phyloP scores from a whole-genome alignment of 805 yeast species.

The Kuraishia borneana region DNA sequence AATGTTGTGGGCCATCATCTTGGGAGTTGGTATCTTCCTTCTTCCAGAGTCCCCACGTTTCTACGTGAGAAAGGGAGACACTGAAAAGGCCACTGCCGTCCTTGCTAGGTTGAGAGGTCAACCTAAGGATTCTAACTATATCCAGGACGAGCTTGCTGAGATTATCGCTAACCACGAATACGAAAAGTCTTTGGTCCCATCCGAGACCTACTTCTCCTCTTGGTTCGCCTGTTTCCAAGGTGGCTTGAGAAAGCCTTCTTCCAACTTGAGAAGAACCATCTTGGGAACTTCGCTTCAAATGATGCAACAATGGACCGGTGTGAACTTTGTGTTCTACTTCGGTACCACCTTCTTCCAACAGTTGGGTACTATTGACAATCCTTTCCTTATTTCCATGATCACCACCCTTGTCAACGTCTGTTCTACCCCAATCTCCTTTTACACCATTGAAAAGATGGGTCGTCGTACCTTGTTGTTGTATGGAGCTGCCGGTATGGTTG shows the following conservation, averaged over 20 bases:
- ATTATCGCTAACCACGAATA: constrained; percentile 39
- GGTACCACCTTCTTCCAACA: constrained; percentile 57
- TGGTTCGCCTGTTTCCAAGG: constrained; percentile 36
- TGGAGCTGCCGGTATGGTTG: constrained; percentile 38
- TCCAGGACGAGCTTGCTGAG: constrained; percentile 38
- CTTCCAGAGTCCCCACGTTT: constrained; percentile 75
- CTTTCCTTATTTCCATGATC: constrained; percentile 38
- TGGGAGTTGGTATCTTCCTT: constrained; percentile 47
- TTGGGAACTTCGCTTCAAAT: constrained; percentile 31
- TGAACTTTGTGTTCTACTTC: constrained; percentile 66
- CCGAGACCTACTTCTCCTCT: constrained; percentile 21
- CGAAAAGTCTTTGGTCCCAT: constrained; percentile 24
- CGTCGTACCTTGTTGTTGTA: constrained; percentile 35
- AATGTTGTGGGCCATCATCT: constrained; percentile 52
- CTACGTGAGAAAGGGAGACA: constrained; percentile 42
- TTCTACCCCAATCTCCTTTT: constrained; percentile 45
- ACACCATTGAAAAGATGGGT: constrained; percentile 47
- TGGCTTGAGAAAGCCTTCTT: constrained; percentile 21
- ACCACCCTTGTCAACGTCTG: constrained; percentile 42
- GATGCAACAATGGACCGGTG: constrained; percentile 72
- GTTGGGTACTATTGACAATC: constrained; percentile 33
- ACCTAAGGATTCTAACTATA: constrained; percentile 31
- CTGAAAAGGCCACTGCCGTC: constrained; percentile 35
- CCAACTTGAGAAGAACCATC: constrained; percentile 30
- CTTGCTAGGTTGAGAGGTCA: constrained; percentile 34